phyloP scores from a whole-genome alignment of 2,329 filamentous ascomycete species.

The Helminthosporium solani region DNA sequence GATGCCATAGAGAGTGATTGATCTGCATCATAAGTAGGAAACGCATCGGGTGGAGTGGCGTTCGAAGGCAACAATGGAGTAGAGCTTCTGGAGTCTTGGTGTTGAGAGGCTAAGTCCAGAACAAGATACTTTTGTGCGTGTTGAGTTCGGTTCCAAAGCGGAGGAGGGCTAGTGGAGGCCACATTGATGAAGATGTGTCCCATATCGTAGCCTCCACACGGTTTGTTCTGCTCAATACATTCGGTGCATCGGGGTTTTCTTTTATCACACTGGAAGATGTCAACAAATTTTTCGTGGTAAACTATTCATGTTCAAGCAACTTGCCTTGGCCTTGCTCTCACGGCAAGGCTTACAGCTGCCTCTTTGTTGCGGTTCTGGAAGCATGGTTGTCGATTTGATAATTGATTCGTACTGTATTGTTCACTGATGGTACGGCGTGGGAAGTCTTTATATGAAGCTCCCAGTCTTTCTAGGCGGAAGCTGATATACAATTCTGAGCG shows the following conservation, averaged over 20 bases:
- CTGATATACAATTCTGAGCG: background rate
- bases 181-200: conserved; percentile 25
- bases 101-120: conserved; percentile 20
- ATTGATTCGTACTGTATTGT: background rate
- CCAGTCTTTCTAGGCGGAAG: background rate
- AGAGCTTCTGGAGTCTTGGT: conserved; percentile 3
- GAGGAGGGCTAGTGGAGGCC: conserved; percentile 16
- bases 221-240: conserved; percentile 17
- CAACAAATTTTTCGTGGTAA: no score
- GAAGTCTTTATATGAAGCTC: background rate
- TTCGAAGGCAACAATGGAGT: background rate
- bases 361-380: conserved; percentile 11
- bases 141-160: conserved; percentile 20
- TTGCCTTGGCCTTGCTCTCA: conserved; percentile 12
- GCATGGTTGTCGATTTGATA: conserved; percentile 9
- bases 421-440: background rate
- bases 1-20: conserved; percentile 4
- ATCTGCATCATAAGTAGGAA: conserved; percentile 1
- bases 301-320: background rate
- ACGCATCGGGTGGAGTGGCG: background rate
- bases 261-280: conserved; percentile 19
- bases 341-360: conserved; percentile 19
- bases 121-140: conserved; percentile 24
- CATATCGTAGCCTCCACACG: conserved; percentile 23
- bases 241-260: conserved; percentile 21